Evolutionary conservation across 2,329 filamentous ascomycete genomes (phyloP).

Genomic region (Paradendryphiella salina): DNA sequence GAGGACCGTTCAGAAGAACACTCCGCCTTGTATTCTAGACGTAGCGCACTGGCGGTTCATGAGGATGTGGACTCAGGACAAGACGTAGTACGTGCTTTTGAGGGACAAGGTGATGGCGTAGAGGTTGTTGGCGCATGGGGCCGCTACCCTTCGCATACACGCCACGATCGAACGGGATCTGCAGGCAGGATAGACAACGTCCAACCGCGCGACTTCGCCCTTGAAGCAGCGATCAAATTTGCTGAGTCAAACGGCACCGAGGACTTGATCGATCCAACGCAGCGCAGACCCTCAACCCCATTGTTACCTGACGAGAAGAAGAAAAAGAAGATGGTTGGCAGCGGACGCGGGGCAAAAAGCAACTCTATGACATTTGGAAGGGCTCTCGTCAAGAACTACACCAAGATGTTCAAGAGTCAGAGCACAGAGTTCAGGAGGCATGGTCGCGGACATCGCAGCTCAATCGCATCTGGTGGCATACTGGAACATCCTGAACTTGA

Average conservation of each 20-base stretch:
- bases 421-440: slow-evolving; percentile 45
- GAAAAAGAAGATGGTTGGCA: slow-evolving; percentile 62
- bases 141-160: slow-evolving; percentile 53
- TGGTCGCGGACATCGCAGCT: slow-evolving; percentile 52
- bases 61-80: slow-evolving; percentile 9
- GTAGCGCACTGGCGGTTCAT: slow-evolving; percentile 26
- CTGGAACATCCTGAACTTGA: slow-evolving; percentile 54
- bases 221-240: slow-evolving; percentile 38
- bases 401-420: slow-evolving; percentile 49
- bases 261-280: slow-evolving; percentile 33
- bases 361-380: slow-evolving; percentile 50
- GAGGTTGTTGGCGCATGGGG: slow-evolving; percentile 50
- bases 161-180: slow-evolving; percentile 47
- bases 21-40: slow-evolving; percentile 10
- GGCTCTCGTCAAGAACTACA: slow-evolving; percentile 51
- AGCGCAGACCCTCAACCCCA: slow-evolving; percentile 25
- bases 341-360: slow-evolving; percentile 67
- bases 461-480: slow-evolving; percentile 48
- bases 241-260: slow-evolving; percentile 27
- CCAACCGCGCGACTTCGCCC: slow-evolving; percentile 50
- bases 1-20: neutral
- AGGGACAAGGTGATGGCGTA: slow-evolving; percentile 32
- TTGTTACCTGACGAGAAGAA: slow-evolving; percentile 35
- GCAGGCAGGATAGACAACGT: slow-evolving; percentile 48
- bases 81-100: slow-evolving; percentile 26